A percentile compares a stretch with the other conserved stretches of the same genome.
These are phyloP conservation scores for Pugionium cornutum DNA, from an alignment of 345 rosid genomes.

Conservation along the genomic window DNA sequence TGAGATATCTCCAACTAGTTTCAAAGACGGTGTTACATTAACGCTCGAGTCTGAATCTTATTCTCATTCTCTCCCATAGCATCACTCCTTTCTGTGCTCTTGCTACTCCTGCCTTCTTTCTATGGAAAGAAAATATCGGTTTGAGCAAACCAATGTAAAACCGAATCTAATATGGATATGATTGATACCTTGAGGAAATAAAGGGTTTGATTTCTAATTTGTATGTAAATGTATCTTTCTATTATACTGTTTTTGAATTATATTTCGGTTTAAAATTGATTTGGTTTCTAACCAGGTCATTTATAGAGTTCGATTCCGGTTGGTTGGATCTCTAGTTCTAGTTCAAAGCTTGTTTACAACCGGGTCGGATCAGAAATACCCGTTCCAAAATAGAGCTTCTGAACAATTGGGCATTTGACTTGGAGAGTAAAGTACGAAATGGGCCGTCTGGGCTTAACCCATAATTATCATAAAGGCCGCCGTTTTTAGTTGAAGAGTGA, in stretches of 20 bases:
- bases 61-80: conserved; percentile 2
- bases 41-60: conserved; percentile 54
- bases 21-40: conserved; percentile 62
- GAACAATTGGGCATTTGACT: too few relatives aligned
- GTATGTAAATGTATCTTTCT: too few relatives aligned
- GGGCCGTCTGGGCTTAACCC: conserved; percentile 4
- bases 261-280: too few relatives aligned
- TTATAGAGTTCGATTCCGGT: neutral
- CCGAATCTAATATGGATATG: neutral
- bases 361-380: too few relatives aligned
- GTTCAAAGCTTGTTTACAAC: too few relatives aligned
- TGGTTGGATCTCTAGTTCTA: neutral
- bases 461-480: neutral
- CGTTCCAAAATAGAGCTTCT: too few relatives aligned
- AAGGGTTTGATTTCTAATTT: too few relatives aligned
- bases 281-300: neutral
- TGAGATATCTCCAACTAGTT: conserved; percentile 55
- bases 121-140: neutral
- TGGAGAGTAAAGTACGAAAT: neutral
- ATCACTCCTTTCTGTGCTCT: neutral
- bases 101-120: neutral
- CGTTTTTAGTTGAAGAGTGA: neutral
- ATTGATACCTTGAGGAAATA: neutral
- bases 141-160: neutral
- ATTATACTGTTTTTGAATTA: too few relatives aligned